Conservation (phyloP, 176 grass and related monocot species). For the Avena atlantica region DNA sequence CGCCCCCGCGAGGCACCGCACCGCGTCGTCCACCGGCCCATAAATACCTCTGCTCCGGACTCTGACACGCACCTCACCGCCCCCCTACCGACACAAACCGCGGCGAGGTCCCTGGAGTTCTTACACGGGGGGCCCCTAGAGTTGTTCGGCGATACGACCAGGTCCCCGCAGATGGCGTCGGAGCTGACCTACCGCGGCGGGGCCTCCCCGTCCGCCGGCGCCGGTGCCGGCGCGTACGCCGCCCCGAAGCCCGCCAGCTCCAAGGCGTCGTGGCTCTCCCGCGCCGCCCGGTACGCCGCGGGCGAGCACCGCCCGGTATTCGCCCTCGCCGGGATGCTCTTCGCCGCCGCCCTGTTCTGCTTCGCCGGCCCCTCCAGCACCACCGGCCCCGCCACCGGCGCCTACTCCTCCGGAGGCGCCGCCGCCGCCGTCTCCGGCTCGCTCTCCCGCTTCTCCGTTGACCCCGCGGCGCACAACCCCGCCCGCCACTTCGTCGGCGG, state of each 20-base stretch:
- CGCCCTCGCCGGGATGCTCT: slow-evolving; percentile 73
- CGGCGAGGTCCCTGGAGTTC: not conserved
- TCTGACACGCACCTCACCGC: slow-evolving; percentile 27
- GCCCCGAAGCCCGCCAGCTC: slow-evolving; percentile 57
- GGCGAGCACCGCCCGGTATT: slow-evolving; percentile 76
- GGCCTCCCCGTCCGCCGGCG: slow-evolving; percentile 26
- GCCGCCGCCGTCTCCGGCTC: slow-evolving; percentile 24
- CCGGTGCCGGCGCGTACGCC: slow-evolving; percentile 24
- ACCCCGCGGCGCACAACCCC: slow-evolving; percentile 27
- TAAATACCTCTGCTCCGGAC: slow-evolving; percentile 38
- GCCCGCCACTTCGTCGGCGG: slow-evolving; percentile 60
- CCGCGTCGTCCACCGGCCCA: slow-evolving; percentile 13
- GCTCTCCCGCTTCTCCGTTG: slow-evolving; percentile 47
- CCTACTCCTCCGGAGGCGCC: not conserved
- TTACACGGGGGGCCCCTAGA: not conserved
- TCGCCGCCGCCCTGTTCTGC: slow-evolving; percentile 64
- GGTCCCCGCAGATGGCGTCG: slow-evolving; percentile 67
- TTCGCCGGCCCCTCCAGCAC: slow-evolving; percentile 34
- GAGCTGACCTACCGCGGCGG: slow-evolving; percentile 85
- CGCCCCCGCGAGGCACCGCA: not conserved
- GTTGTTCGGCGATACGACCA: not conserved
- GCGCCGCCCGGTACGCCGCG: slow-evolving; percentile 60
- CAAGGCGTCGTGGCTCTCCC: slow-evolving; percentile 71
- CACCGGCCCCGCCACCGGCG: not conserved
- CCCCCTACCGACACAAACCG: slow-evolving; percentile 5